Conservation (phyloP, 805 yeast genomes). For the Wickerhamiella occidentalis region DNA sequence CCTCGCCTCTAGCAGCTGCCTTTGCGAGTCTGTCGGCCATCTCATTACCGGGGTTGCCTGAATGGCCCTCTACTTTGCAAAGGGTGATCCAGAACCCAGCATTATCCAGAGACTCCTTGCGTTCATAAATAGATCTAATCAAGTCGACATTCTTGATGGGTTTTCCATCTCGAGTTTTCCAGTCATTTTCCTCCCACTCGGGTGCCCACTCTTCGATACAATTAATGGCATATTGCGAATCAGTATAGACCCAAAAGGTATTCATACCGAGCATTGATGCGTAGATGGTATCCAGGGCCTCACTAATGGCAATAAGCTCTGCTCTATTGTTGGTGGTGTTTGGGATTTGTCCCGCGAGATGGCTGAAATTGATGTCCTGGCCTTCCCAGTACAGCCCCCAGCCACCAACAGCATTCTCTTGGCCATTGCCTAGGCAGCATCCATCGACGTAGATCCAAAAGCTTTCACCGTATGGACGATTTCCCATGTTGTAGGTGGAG, state of each 20-base stretch:
- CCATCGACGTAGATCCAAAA: neutral
- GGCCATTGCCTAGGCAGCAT: neutral
- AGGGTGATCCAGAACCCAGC: slow-evolving; percentile 32
- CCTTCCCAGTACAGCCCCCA: neutral
- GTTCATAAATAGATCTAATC: slow-evolving; percentile 30
- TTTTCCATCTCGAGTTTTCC: slow-evolving; percentile 35
- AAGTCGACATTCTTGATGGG: slow-evolving; percentile 43
- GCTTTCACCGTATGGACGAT: neutral
- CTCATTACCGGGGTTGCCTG: slow-evolving; percentile 58
- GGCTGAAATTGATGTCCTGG: neutral
- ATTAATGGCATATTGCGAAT: slow-evolving; percentile 56
- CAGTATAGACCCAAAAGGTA: slow-evolving; percentile 40
- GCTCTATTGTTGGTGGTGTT: neutral
- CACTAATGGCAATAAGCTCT: neutral
- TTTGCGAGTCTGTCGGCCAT: slow-evolving; percentile 67
- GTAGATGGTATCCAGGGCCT: neutral
- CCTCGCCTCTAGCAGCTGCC: neutral
- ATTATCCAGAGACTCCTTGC: slow-evolving; percentile 30
- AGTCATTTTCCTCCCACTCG: slow-evolving; percentile 48
- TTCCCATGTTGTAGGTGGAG: neutral
- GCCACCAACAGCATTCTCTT: neutral
- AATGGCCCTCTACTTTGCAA: slow-evolving; percentile 61
- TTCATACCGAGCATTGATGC: neutral
- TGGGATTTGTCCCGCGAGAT: neutral
- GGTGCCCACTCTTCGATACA: slow-evolving; percentile 45